Evolutionary conservation across 2,329 filamentous ascomycete genomes (phyloP), one percentile per base, ranked within the genome.

Genomic region (Hymenoscyphus infarciens): DNA sequence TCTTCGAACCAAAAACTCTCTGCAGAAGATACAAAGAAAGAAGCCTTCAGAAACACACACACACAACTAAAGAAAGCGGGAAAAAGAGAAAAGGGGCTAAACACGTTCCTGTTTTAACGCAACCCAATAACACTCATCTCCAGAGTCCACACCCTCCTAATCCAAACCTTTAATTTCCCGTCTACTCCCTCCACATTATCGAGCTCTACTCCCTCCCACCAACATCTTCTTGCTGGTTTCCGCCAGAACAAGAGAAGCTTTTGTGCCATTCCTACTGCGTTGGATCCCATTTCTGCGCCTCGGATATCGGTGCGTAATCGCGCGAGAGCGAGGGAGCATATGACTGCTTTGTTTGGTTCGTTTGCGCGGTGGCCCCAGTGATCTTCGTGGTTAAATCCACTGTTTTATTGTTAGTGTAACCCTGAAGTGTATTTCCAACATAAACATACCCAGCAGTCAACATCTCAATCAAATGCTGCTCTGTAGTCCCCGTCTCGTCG

Each of bases 401-500:
- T 98, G 69, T 10, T 56, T 56, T 57, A 42, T 61, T 33, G 58
- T 72, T 65, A 71, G 67, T 53, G 56, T 25, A 39, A 15, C 53
- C 29, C 42, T 6, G 22, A 22, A 33, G 31, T 13, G 6, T 16
- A 25, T 11, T n/a, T 52, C n/a, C 5, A 58, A 31, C 11, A 35
- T 27, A 55, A 22, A 80, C 89, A 78, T 82, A 98, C 94, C 94
- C 95, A 74, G 95, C 95, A 61, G 95, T 99, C 77, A 99, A 79
- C 95, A 99, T 99, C 80, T 99, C 95, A 72, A 99, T 99, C 45
- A 99, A 82, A 80, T 99, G 95, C 70, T 97, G 95, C 77, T 99
- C 95, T 0, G 95, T 99, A 19, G 94, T 97, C 22, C 95, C 95
- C 19, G 91, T 88, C 77, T 99, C 95, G 70, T 99, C 93, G 72